Base-by-base conservation (phyloP, 352 stramenopile genomes). In the Pythium aristosporum region DNA sequence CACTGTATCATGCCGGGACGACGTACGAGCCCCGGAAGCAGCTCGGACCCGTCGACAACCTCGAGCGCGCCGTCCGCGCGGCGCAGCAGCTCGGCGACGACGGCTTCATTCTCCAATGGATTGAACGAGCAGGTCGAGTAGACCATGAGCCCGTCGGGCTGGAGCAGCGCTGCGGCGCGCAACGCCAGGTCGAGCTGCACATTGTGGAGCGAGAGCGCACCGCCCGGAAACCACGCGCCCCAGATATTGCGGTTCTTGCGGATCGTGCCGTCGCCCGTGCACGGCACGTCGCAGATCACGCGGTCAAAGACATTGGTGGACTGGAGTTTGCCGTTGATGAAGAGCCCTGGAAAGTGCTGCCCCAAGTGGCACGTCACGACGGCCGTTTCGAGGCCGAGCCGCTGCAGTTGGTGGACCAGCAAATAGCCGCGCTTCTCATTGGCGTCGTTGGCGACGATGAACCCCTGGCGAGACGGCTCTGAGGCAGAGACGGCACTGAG, bases 61-160 rank as follows among this genome's bases (percentile, higher is more conserved):
- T 98, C 82, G 3, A 98, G 77, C 5, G 80, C 79, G 3, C 91
- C 85, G 23, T 96, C 80, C 18, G 89, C 80, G 20, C 86, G 79
- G 39, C 96, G 88, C 41, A 99, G 74, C 37, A 99, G 79, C 59
- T 98, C 91, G 3, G 85, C 81, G 3, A 99, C 91, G 15, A 99
- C 79, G 2, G 98, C 97, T 72, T 99, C 98, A 69, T 99, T 92
- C 75, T 99, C 98, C 18, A 99, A 84, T 1, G 98, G 97, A 75
- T 99, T 99, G 53, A 99, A 74, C 36, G 89, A 98, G 70, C 98
- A 99, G 32, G 94, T 98, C 15, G 89, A 98, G 65, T 98, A 98
- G 18, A 98, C 94, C 88, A 98, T 96, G 57, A 90, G 77, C 3
- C 94, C 92, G 21, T 89, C 87, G n/a, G 83, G 67, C 63, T 88